These are phyloP conservation scores for Paramecium bursaria DNA, from an alignment of 73 alveolate genomes.

Conservation along the genomic window DNA sequence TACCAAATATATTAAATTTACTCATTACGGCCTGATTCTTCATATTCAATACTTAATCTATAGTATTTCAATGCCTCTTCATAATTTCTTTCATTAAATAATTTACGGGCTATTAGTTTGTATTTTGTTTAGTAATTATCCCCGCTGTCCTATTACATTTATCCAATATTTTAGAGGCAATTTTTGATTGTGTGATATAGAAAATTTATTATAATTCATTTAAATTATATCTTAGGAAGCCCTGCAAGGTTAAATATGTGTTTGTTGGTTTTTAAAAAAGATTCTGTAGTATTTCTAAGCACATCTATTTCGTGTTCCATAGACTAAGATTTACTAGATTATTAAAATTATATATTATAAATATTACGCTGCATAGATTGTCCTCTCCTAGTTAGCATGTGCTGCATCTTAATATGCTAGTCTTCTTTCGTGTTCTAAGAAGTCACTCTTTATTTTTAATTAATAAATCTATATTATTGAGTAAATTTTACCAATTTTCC, in stretches of 20 bases:
- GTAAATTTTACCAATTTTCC: background rate
- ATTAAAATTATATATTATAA: background rate
- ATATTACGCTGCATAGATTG: constrained; percentile 10
- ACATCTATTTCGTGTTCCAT: constrained; percentile 25
- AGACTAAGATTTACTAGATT: constrained; percentile 3
- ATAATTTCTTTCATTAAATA: too few relatives aligned
- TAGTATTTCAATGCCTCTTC: too few relatives aligned
- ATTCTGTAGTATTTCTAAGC: constrained; percentile 41
- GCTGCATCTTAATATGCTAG: constrained; percentile 55
- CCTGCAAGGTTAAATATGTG: constrained; percentile 59
- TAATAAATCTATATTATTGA: background rate
- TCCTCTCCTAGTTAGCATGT: constrained; percentile 29
- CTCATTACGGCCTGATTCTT: too few relatives aligned
- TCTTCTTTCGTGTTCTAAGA: constrained; percentile 48
- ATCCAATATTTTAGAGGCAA: too few relatives aligned
- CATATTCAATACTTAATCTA: too few relatives aligned
- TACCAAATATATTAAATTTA: too few relatives aligned
- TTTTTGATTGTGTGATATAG: too few relatives aligned
- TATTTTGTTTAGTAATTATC: too few relatives aligned
- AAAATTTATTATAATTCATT: constrained; percentile 23
- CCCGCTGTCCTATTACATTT: too few relatives aligned
- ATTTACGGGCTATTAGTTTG: too few relatives aligned
- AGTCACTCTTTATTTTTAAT: constrained; percentile 55
- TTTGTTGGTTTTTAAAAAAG: constrained; percentile 41
- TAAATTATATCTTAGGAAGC: constrained; percentile 46